These are phyloP conservation scores for Eucalyptus decipiens DNA, from an alignment of 345 rosid species.

Conservation along the genomic window DNA sequence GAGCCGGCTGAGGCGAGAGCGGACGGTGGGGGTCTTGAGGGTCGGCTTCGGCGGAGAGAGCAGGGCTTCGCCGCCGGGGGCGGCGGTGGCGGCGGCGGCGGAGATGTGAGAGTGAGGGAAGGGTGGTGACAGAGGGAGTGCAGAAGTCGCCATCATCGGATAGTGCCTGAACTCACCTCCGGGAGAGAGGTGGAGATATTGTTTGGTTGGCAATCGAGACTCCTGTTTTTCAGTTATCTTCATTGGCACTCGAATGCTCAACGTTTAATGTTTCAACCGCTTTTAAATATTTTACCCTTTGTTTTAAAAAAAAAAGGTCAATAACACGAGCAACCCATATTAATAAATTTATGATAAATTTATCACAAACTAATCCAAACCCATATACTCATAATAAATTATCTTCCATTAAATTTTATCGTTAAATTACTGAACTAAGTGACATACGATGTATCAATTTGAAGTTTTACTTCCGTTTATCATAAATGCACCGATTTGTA, in stretches of 20 bases:
- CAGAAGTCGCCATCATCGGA: neutral
- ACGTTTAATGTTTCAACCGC: too few species aligned
- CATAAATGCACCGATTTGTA: too few species aligned
- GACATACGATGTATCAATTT: too few species aligned
- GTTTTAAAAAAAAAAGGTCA: neutral
- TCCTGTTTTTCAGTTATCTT: neutral
- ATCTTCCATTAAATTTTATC: too few species aligned
- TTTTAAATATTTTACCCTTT: neutral
- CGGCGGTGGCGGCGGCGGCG: neutral
- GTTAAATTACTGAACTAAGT: too few species aligned
- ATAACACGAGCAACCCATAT: too few species aligned
- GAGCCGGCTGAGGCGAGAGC: constrained; percentile 63
- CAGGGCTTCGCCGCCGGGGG: neutral
- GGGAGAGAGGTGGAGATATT: neutral
- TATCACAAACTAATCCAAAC: too few species aligned
- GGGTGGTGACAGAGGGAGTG: neutral
- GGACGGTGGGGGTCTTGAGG: constrained; percentile 45
- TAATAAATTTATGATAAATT: too few species aligned
- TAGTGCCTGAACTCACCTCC: neutral
- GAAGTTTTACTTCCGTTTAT: too few species aligned
- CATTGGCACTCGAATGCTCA: neutral
- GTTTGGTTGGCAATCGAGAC: neutral
- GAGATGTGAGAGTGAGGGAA: neutral
- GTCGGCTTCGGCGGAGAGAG: neutral
- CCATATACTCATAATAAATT: too few species aligned